Conservation (phyloP, 2,329 filamentous ascomycete genomes). For the Lecanoromycetidae sp. region DNA sequence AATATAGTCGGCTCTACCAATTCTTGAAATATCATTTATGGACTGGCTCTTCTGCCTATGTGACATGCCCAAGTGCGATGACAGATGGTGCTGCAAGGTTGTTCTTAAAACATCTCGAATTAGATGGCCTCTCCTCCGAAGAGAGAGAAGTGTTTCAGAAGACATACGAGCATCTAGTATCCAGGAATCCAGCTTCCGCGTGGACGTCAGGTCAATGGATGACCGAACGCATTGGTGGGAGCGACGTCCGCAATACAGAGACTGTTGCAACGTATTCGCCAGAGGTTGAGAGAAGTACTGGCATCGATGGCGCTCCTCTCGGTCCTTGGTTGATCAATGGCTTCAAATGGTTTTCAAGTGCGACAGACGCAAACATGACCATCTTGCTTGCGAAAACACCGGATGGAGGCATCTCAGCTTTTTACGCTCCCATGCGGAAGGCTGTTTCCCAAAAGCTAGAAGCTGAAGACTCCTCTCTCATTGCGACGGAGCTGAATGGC, state of each 20-base stretch:
- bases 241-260: slow-evolving; percentile 27
- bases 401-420: slow-evolving; percentile 43
- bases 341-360: slow-evolving; percentile 62
- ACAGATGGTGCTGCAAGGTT: slow-evolving; percentile 30
- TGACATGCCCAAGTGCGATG: slow-evolving; percentile 57
- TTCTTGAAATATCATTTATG: slow-evolving; percentile 50
- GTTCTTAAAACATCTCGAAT: slow-evolving; percentile 11
- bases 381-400: slow-evolving; percentile 51
- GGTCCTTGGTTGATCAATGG: slow-evolving; percentile 51
- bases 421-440: slow-evolving; percentile 52
- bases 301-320: slow-evolving; percentile 27
- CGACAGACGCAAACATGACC: slow-evolving; percentile 53
- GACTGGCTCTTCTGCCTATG: slow-evolving; percentile 46
- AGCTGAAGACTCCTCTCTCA: slow-evolving; percentile 16
- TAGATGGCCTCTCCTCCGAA: neutral
- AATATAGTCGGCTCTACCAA: slow-evolving; percentile 46
- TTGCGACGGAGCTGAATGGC: slow-evolving; percentile 45
- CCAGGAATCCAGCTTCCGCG: slow-evolving; percentile 21
- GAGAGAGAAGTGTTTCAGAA: slow-evolving; percentile 19
- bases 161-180: slow-evolving; percentile 22
- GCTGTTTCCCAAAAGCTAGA: slow-evolving; percentile 15
- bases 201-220: slow-evolving; percentile 31
- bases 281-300: slow-evolving; percentile 1
- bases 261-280: slow-evolving; percentile 25
- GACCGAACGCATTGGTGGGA: slow-evolving; percentile 28